Conservation (phyloP, 2,329 filamentous ascomycete species). For the Aspergillus sp. region DNA sequence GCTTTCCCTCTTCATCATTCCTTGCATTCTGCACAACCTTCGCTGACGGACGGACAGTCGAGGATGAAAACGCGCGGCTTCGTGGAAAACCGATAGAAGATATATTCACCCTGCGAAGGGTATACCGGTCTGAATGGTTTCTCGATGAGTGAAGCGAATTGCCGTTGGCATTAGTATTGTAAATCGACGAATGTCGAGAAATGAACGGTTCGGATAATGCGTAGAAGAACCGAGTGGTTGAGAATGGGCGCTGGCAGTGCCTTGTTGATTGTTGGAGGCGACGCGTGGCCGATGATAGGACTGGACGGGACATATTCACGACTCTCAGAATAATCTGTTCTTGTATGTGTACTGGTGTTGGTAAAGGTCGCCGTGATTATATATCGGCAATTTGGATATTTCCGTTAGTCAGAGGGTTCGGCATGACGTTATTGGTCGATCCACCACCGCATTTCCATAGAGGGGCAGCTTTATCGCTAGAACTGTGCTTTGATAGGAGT, state of each 20-base stretch:
- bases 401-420: constrained; percentile 23
- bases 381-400: constrained; percentile 15
- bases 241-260: constrained; percentile 13
- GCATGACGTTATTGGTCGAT: constrained; percentile 23
- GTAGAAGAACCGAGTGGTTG: constrained; percentile 20
- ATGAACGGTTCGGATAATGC: constrained; percentile 25
- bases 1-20: constrained; percentile 74
- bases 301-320: constrained; percentile 23
- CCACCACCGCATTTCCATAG: background rate
- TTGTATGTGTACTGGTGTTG: background rate
- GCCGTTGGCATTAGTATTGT: background rate
- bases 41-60: constrained; percentile 27
- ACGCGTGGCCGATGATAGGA: constrained; percentile 19
- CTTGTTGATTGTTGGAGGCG: constrained; percentile 15
- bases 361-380: constrained; percentile 10
- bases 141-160: background rate
- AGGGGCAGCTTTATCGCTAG: constrained; percentile 1
- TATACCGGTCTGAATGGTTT: background rate
- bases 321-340: background rate
- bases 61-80: constrained; percentile 30
- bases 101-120: background rate
- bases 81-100: constrained; percentile 3
- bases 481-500: too few relatives aligned
- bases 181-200: constrained; percentile 1
- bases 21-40: constrained; percentile 60